These are phyloP conservation scores for Acer negundo DNA, from an alignment of 345 rosid species.

Conservation along the genomic window DNA sequence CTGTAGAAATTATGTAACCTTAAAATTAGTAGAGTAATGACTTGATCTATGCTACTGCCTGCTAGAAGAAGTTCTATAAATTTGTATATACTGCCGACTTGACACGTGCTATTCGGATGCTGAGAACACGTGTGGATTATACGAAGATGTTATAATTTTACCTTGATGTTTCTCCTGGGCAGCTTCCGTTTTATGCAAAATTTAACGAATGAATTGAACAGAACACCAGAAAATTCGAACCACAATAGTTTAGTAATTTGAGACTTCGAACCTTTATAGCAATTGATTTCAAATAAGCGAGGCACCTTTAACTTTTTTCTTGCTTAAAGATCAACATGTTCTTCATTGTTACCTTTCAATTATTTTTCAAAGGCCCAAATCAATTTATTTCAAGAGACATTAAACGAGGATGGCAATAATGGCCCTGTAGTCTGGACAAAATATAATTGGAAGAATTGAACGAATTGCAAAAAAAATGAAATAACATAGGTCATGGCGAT, in stretches of 20 bases:
- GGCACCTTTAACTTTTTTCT: not conserved
- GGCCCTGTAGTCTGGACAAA: not conserved
- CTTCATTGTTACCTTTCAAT: not conserved
- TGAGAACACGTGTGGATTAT: not conserved
- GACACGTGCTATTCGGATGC: not conserved
- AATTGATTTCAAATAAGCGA: no score
- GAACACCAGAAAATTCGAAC: not conserved
- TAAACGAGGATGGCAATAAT: not conserved
- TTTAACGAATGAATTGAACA: not conserved
- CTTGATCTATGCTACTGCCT: slow-evolving; percentile 1
- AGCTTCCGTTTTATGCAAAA: not conserved
- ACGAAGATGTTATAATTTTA: no score
- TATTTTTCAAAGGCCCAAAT: not conserved
- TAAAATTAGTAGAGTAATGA: not conserved
- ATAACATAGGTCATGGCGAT: not conserved
- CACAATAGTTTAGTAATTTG: not conserved
- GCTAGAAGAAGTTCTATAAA: not conserved
- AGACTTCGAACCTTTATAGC: no score
- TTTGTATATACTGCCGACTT: not conserved
- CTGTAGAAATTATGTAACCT: slow-evolving; percentile 10
- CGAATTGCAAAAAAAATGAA: no score
- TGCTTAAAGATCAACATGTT: not conserved
- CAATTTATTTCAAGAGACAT: not conserved
- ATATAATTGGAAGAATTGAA: not conserved
- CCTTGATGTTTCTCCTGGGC: not conserved